phyloP scores from a whole-genome alignment of 225 moss, liverwort and hornwort genomes.

The Bryoerythrophyllum caledonicum region DNA sequence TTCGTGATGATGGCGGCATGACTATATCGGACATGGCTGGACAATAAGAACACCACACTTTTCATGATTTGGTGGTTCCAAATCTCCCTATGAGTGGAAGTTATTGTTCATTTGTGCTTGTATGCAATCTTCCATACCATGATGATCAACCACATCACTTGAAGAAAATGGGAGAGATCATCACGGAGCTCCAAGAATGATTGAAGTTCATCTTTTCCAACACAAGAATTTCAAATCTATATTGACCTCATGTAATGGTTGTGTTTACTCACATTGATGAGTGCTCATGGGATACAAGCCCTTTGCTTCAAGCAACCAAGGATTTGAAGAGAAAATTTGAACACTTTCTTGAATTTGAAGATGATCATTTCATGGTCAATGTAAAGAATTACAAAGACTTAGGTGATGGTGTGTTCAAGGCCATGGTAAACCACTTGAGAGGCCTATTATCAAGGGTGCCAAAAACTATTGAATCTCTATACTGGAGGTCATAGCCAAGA shows the following conservation, averaged over 20 bases:
- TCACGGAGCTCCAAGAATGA: background rate
- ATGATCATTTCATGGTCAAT: background rate
- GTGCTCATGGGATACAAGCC: background rate
- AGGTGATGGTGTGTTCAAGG: background rate
- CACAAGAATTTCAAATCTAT: background rate
- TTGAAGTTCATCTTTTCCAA: background rate
- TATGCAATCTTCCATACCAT: background rate
- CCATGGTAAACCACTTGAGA: background rate
- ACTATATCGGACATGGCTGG: too few relatives aligned
- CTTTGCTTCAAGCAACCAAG: background rate
- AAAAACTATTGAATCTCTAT: background rate
- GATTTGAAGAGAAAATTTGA: background rate
- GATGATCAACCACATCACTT: background rate
- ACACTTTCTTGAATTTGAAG: background rate
- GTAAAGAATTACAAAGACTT: background rate
- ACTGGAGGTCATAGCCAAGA: background rate
- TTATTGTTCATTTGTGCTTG: background rate
- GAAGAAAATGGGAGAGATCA: background rate
- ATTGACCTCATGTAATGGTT: background rate
- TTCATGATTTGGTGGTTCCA: too few relatives aligned
- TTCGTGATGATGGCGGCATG: too few relatives aligned
- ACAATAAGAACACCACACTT: too few relatives aligned
- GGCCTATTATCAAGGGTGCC: background rate
- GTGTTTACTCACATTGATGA: background rate
- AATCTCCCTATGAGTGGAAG: background rate